Conservation (phyloP, 1,139 yeast species). For the Nakaseomyces delphensis region DNA sequence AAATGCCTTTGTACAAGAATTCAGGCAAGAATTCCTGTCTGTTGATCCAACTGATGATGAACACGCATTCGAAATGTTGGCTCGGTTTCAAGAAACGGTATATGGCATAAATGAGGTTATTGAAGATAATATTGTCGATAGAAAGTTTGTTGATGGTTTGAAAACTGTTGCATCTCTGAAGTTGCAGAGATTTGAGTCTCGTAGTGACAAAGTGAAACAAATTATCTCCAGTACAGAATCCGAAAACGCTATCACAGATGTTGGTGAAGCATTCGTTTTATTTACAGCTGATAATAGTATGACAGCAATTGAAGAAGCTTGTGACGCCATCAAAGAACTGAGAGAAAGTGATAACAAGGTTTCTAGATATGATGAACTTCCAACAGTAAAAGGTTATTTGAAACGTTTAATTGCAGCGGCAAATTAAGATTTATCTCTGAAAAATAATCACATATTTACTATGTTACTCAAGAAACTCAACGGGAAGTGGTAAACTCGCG, state of each 20-base stretch:
- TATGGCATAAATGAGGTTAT: conserved; percentile 63
- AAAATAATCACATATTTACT: too few species aligned
- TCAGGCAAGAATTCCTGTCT: conserved; percentile 48
- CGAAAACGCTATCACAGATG: conserved; percentile 32
- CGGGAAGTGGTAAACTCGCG: too few species aligned
- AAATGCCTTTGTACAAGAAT: conserved; percentile 48
- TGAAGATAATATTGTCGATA: conserved; percentile 44
- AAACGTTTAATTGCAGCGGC: conserved; percentile 18
- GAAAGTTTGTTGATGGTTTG: conserved; percentile 60
- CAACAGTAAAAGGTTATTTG: conserved; percentile 28
- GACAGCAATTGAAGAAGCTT: conserved; percentile 44
- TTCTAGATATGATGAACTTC: conserved; percentile 31
- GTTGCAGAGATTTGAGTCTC: conserved; percentile 39
- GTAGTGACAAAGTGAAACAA: conserved; percentile 20
- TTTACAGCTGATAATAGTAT: conserved; percentile 41
- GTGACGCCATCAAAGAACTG: conserved; percentile 40
- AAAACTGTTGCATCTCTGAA: conserved; percentile 60
- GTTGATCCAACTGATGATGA: conserved; percentile 51
- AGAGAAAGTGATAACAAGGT: conserved; percentile 27
- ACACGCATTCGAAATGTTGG: conserved; percentile 58
- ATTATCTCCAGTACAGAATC: conserved; percentile 16
- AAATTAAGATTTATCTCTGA: not conserved
- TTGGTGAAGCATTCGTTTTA: conserved; percentile 44
- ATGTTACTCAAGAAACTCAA: too few species aligned
- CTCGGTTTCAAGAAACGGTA: conserved; percentile 70